phyloP scores from a whole-genome alignment of 352 stramenopile species.

The Phytopythium delawarense region DNA sequence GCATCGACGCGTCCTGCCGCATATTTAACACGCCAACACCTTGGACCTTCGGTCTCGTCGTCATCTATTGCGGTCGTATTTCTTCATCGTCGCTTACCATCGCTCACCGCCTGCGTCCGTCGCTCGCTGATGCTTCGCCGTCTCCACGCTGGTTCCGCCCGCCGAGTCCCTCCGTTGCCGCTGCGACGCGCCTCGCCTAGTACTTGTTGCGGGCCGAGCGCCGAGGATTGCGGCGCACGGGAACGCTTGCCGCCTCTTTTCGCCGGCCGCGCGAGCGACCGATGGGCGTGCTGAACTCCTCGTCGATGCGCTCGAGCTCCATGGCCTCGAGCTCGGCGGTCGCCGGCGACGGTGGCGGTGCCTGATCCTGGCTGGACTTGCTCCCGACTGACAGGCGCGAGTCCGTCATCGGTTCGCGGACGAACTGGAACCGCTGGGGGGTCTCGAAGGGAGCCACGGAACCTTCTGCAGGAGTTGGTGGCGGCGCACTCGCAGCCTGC shows the following conservation, averaged over 20 bases:
- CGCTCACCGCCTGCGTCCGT: neutral
- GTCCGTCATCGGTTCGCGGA: constrained; percentile 59
- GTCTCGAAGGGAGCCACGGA: constrained; percentile 39
- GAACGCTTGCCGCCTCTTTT: constrained; percentile 56
- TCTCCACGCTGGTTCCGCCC: neutral
- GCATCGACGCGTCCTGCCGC: neutral
- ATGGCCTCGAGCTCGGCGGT: constrained; percentile 65
- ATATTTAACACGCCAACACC: too few relatives aligned
- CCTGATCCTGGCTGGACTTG: constrained; percentile 19
- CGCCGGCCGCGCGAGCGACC: constrained; percentile 38
- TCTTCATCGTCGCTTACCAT: neutral
- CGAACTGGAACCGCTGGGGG: constrained; percentile 76
- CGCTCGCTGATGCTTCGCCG: neutral
- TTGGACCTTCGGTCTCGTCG: neutral
- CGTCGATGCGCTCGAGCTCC: constrained; percentile 76
- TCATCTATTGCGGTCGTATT: constrained; percentile 1
- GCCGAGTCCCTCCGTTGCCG: too few relatives aligned
- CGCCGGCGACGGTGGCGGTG: constrained; percentile 37
- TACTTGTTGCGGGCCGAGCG: constrained; percentile 65
- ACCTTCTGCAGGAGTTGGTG: constrained; percentile 24
- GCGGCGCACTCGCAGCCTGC: constrained; percentile 25
- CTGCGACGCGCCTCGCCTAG: constrained; percentile 13
- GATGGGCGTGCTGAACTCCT: constrained; percentile 78
- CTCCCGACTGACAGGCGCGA: constrained; percentile 37
- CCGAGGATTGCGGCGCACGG: constrained; percentile 70